Base-by-base conservation (phyloP, 176 grass and related monocot genomes). In the Aegilops bicornis region DNA sequence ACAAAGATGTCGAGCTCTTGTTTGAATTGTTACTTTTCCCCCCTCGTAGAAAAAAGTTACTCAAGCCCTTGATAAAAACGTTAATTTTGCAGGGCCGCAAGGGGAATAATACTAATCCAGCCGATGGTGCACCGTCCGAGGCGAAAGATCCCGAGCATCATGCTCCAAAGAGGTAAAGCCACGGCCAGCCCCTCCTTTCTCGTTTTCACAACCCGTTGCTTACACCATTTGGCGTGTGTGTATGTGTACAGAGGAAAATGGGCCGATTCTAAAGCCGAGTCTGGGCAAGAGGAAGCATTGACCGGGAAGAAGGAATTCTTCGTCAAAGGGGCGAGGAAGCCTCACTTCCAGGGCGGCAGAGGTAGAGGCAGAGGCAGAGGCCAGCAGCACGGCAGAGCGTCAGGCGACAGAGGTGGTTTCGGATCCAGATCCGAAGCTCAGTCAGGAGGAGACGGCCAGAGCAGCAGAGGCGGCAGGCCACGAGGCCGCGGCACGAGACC, bases 81-180 rank as follows among this genome's bases (percentile, higher is more conserved):
- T 16, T 52, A 62, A 60, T 77, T 81, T 84, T 87, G 56, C 90
- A 95, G 93, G 85, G 90, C 29, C 93, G 85, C 32, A 89, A 86
- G 43, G 88, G 87, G 23, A 95, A 86, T 54, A 84, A 86, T 68
- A 84, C 62, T 37, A 88, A 78, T 39, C 10, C 47, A 71, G 56
- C 65, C 32, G 68, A 79, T 42, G 56, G 66, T 86, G 43, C 13
- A 9, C 54, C 62, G 25, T 22, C 79, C 1, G 76, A 84, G 61
- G 54, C 75, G 62, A 58, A 73, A 66, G 82, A 88, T 50, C 59
- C 80, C 0, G 65, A 27, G 66, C 52, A 72, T 31, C 71, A 37
- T 81, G 24, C 77, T 56, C 35, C 64, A 9, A 92, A 90, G 91
- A 87, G 93, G 93, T 92, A 75, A 81, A 73, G 69, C 47, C 20